Evolutionary conservation across 1,284 basidiomycete species (phyloP), one percentile per base, ranked within the genome.

Genomic region (Chiua sp.): DNA sequence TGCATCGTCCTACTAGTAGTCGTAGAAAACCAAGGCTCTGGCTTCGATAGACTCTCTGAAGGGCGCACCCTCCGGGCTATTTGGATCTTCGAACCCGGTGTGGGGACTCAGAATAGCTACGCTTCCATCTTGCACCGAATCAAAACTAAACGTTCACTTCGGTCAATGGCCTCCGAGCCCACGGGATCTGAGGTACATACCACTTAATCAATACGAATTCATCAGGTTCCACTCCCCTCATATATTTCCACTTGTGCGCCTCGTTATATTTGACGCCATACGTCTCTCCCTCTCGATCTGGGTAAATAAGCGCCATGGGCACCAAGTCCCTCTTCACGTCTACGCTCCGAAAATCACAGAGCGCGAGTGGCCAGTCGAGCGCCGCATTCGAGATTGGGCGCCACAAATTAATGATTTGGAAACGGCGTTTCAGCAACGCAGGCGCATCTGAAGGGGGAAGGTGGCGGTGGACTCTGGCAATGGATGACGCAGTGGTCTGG

Each of bases 331-430:
- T 66, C 33, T 71, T 66, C 7, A 55, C 53, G 60, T 78, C 67
- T 22, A 86, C 72, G 26, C 76, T 77, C n/a, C 80, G 76, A 59
- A 74, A 82, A 66, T 86, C 85, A 13, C 78, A 80, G 1, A 84
- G 69, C 0, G 80, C 80, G 49, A 86, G 78, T 0, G 84, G 85
- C 62, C 72, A 73, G 63, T 85, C 81, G 28, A 76, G 70, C 18
- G 79, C 83, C 3, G 79, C 68, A 53, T 80, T 73, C 32, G 75
- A 72, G 61, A 86, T 79, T 2, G 84, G 84, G 23, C 82, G 75
- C 85, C 84, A 86, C 59, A 86, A 70, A 68, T 86, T 85, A 72
- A 86, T 60, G 55, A 86, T 78, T 61, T 82, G 82, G 44, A 80
- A 86, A 42, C 88, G 84, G 2, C 68, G 69, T 55, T 71, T 59